Percentiles rank a stretch among this genome's conserved stretches.
Evolutionary conservation across 306 rosid genomes (phyloP).

Genomic region (Corylus avellana): DNA sequence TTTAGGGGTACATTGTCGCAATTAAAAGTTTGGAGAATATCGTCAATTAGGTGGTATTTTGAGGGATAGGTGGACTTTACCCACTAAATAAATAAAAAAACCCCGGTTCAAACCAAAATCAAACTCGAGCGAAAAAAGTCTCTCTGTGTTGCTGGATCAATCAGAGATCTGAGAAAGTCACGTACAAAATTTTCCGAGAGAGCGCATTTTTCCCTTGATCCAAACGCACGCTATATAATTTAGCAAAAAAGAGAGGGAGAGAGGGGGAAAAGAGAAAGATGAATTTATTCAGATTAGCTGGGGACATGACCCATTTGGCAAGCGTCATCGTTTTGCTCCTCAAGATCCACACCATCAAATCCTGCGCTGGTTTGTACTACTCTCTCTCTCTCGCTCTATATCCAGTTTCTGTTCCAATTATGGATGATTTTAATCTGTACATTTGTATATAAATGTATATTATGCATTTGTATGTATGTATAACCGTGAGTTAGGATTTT

Average conservation of each 20-base stretch:
- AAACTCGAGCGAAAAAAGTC: neutral
- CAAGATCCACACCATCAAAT: constrained; percentile 27
- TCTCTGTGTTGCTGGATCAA: neutral
- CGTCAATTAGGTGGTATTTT: too few species aligned
- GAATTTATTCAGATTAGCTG: constrained; percentile 33
- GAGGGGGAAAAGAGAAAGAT: neutral
- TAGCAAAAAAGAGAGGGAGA: neutral
- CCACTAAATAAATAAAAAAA: neutral
- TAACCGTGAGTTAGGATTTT: neutral
- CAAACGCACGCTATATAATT: neutral
- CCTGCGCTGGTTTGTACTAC: neutral
- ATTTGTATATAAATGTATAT: too few species aligned
- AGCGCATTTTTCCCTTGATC: constrained; percentile 17
- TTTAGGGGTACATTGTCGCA: too few species aligned
- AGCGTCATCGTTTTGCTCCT: constrained; percentile 23
- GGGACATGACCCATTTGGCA: constrained; percentile 29
- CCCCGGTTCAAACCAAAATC: too few species aligned
- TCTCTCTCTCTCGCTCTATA: neutral
- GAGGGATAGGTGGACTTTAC: too few species aligned
- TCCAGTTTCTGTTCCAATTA: neutral
- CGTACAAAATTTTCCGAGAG: neutral
- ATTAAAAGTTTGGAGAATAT: too few species aligned
- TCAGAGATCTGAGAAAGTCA: constrained; percentile 27
- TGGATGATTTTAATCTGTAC: too few species aligned
- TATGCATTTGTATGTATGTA: too few species aligned